A percentile compares a stretch with the other conserved stretches of the same genome.
phyloP scores from a whole-genome alignment of 2,329 filamentous ascomycete genomes.

The Beauveria bassiana region DNA sequence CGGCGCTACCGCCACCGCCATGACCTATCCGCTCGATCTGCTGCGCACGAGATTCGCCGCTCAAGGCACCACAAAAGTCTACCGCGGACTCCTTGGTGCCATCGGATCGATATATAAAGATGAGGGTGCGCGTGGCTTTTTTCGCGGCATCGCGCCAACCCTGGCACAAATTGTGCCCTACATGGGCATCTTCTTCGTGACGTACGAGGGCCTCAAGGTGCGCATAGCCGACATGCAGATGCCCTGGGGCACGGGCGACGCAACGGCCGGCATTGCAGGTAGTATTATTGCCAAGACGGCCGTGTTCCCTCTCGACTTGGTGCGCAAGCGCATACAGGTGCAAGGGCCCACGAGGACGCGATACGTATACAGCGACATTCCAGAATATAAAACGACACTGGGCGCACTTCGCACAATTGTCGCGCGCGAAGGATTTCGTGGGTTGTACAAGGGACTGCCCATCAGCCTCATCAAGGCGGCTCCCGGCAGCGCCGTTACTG shows the following conservation, averaged over 20 bases:
- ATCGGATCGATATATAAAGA: constrained; percentile 63
- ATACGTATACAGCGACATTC: constrained; percentile 84
- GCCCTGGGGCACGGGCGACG: constrained; percentile 73
- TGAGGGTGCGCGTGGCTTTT: constrained; percentile 77
- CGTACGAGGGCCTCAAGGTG: constrained; percentile 69
- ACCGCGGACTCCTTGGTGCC: constrained; percentile 61
- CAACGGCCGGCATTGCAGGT: constrained; percentile 70
- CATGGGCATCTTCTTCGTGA: constrained; percentile 93
- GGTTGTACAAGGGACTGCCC: constrained; percentile 79
- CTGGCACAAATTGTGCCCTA: constrained; percentile 86
- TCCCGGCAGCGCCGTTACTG: constrained; percentile 83
- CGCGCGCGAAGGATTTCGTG: constrained; percentile 63
- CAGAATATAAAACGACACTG: constrained; percentile 65
- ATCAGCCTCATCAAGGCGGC: constrained; percentile 91
- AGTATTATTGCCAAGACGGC: constrained; percentile 78
- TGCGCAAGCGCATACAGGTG: constrained; percentile 88
- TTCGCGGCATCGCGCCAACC: constrained; percentile 75
- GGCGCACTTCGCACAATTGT: constrained; percentile 62
- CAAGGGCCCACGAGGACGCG: constrained; percentile 75
- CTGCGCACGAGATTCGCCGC: constrained; percentile 92
- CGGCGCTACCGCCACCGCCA: constrained; percentile 71
- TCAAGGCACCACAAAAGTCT: constrained; percentile 75
- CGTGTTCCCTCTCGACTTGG: constrained; percentile 88
- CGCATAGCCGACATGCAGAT: constrained; percentile 48
- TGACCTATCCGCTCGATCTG: constrained; percentile 89